Evolutionary conservation across 2,329 filamentous ascomycete species (phyloP).

Genomic region (Cladophialophora bantiana): DNA sequence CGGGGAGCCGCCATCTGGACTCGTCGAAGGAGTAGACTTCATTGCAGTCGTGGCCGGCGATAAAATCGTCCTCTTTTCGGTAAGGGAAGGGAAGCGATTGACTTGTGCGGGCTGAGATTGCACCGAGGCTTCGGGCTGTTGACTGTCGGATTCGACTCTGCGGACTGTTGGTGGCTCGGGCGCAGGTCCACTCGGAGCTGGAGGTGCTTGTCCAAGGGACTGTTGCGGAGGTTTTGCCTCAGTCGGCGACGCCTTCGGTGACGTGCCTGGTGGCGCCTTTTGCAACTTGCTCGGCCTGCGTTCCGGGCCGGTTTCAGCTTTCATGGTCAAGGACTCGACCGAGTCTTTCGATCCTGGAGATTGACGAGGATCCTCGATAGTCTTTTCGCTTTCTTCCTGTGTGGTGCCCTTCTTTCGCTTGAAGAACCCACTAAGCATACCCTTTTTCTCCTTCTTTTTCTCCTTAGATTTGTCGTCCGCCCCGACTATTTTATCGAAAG

Average conservation of each 20-base stretch:
- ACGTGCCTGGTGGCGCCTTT: slow-evolving; percentile 63
- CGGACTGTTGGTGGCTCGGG: slow-evolving; percentile 32
- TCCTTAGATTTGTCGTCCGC: slow-evolving; percentile 69
- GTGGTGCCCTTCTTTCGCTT: slow-evolving; percentile 65
- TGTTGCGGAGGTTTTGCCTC: slow-evolving; percentile 37
- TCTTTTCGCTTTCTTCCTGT: slow-evolving; percentile 62
- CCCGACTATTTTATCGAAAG: slow-evolving; percentile 71
- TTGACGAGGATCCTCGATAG: slow-evolving; percentile 64
- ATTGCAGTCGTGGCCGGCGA: slow-evolving; percentile 36
- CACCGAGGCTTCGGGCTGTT: slow-evolving; percentile 11
- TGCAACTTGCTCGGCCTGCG: slow-evolving; percentile 72
- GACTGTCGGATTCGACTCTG: slow-evolving; percentile 27
- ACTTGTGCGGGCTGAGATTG: slow-evolving; percentile 28
- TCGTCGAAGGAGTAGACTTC: slow-evolving; percentile 31
- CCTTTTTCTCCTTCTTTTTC: slow-evolving; percentile 75
- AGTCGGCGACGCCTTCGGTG: slow-evolving; percentile 44
- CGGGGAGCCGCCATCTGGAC: slow-evolving; percentile 26
- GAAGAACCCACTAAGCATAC: slow-evolving; percentile 74
- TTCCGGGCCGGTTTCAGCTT: slow-evolving; percentile 54
- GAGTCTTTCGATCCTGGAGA: slow-evolving; percentile 55
- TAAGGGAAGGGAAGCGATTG: slow-evolving; percentile 38
- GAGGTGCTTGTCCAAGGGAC: slow-evolving; percentile 12
- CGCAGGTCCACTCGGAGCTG: slow-evolving; percentile 29
- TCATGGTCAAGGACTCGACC: slow-evolving; percentile 49
- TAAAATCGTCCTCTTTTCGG: slow-evolving; percentile 38